phyloP scores from a whole-genome alignment of 139 green algal genomes.

The Yamagishiella unicocca region DNA sequence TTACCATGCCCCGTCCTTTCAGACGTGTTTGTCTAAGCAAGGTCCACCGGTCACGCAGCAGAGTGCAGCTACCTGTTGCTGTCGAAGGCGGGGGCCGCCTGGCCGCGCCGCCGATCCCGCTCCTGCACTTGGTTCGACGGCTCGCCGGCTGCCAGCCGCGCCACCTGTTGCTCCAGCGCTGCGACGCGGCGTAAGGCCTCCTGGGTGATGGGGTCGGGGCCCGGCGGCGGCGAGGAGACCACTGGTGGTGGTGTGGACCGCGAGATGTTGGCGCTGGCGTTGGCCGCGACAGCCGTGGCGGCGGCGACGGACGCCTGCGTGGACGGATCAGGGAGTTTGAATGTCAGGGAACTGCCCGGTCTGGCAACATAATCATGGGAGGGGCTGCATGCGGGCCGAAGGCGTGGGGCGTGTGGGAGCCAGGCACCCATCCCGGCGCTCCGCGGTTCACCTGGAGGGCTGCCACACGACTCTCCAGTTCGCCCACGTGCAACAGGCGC shows the following conservation, averaged over 20 bases:
- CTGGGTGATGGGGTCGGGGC: neutral
- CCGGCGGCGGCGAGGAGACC: neutral
- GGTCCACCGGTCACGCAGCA: no score
- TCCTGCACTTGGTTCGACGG: conserved; percentile 26
- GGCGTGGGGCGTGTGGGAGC: no score
- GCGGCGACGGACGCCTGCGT: conserved; percentile 1
- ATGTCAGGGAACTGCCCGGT: no score
- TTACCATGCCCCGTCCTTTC: no score
- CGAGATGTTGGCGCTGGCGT: neutral
- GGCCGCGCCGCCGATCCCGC: no score
- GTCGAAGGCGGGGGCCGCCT: neutral
- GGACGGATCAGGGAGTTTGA: no score
- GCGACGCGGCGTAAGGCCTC: conserved; percentile 7
- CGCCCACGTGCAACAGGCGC: neutral
- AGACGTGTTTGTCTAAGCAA: no score
- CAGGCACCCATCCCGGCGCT: no score
- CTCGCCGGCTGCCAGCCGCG: conserved; percentile 26
- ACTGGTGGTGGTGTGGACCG: neutral
- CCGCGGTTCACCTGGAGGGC: conserved; percentile 40
- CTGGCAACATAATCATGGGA: no score
- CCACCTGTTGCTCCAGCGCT: conserved; percentile 33
- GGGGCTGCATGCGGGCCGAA: no score
- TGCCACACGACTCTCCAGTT: conserved; percentile 1
- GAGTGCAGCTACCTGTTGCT: neutral
- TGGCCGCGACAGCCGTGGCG: neutral